Evolutionary conservation across 768 basidiomycete species (phyloP).

Genomic region (Psilocybe tampanensis): DNA sequence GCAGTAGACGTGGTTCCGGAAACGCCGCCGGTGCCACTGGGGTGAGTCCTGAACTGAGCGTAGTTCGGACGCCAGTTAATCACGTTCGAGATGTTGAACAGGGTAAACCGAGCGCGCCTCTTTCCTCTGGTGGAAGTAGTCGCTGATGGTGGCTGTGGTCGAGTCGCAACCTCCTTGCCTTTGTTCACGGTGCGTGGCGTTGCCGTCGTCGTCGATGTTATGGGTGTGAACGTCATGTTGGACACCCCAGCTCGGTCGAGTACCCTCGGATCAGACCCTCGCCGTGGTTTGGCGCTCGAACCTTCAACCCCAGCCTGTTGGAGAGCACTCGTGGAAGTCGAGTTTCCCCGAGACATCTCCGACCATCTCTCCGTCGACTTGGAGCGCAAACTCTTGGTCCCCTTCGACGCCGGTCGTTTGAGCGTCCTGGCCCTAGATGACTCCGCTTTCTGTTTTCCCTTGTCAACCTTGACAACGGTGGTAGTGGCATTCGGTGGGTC

Average conservation of each 20-base stretch:
- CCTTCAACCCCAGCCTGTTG: slow-evolving; percentile 1
- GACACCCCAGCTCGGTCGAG: background rate
- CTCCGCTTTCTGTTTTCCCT: slow-evolving; percentile 29
- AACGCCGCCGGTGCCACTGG: background rate
- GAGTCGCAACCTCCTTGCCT: no score
- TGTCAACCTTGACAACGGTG: slow-evolving; percentile 16
- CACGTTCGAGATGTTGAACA: slow-evolving; percentile 21
- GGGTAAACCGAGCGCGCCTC: slow-evolving; percentile 27
- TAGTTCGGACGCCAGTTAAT: slow-evolving; percentile 32
- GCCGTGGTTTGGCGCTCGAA: slow-evolving; percentile 11
- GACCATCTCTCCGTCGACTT: slow-evolving; percentile 36
- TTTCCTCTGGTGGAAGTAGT: background rate
- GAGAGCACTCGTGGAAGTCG: slow-evolving; percentile 13
- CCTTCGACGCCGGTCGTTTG: slow-evolving; percentile 15
- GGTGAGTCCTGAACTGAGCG: slow-evolving; percentile 11
- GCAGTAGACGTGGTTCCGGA: no score
- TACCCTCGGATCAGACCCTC: slow-evolving; percentile 12
- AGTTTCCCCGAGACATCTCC: slow-evolving; percentile 9
- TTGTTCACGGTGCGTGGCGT: no score
- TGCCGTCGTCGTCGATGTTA: no score
- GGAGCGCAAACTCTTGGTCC: slow-evolving; percentile 23
- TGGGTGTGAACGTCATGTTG: background rate
- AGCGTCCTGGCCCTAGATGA: slow-evolving; percentile 18
- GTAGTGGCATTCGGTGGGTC: slow-evolving; percentile 1
- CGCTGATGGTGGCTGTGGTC: background rate